phyloP scores from a whole-genome alignment of 108 stramenopile species.

The Fistulifera pelliculosa region DNA sequence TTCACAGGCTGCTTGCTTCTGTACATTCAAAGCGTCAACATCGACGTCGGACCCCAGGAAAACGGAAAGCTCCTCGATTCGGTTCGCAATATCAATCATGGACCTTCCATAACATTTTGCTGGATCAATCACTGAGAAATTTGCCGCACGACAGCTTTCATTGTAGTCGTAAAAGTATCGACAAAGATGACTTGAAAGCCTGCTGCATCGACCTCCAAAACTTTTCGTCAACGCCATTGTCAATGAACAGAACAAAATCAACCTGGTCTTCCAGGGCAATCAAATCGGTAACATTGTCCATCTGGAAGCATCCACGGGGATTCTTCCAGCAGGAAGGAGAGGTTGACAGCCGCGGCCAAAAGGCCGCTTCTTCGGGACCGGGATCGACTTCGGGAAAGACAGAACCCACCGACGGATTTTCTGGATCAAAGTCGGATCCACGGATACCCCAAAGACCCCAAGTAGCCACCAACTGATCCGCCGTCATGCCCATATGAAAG shows the following conservation, averaged over 20 bases:
- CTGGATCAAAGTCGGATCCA: constrained; percentile 1
- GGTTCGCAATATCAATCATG: constrained; percentile 6
- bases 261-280: not conserved
- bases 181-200: constrained; percentile 6
- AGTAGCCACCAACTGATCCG: constrained; percentile 6
- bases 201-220: not conserved
- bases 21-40: not conserved
- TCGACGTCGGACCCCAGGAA: not conserved
- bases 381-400: constrained; percentile 5
- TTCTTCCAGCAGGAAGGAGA: constrained; percentile 2
- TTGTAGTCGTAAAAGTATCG: constrained; percentile 10
- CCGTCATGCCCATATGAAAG: constrained; percentile 8
- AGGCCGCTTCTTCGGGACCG: constrained; percentile 4
- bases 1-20: constrained; percentile 8
- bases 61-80: not conserved
- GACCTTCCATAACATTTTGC: constrained; percentile 6
- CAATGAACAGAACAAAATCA: constrained; percentile 9
- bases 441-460: constrained; percentile 8
- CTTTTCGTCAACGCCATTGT: constrained; percentile 2
- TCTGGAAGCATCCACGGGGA: too few relatives aligned
- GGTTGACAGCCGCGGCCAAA: constrained; percentile 1
- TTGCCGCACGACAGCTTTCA: not conserved
- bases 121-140: too few relatives aligned
- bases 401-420: not conserved
- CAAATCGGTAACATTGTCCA: not conserved